Percentiles rank a stretch among this genome's conserved stretches.
Evolutionary conservation across 805 yeast genomes (phyloP).

Genomic region (Pichia ethanolica): DNA sequence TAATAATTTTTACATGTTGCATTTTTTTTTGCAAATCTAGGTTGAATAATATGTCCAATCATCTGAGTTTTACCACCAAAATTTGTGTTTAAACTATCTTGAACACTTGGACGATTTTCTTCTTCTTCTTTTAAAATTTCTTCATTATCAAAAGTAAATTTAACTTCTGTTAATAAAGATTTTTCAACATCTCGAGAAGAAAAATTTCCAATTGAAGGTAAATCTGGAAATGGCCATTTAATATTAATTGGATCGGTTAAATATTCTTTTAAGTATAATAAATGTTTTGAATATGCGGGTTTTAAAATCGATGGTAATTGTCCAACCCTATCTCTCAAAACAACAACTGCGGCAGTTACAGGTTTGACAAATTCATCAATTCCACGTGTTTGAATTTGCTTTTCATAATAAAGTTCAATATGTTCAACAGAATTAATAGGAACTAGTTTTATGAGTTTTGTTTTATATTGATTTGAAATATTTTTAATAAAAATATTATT

Average conservation of each 20-base stretch:
- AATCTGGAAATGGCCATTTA: conserved; percentile 76
- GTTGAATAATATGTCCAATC: conserved; percentile 28
- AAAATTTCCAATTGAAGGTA: conserved; percentile 55
- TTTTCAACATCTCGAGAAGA: conserved; percentile 72
- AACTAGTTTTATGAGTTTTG: conserved; percentile 53
- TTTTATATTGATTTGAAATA: conserved; percentile 11
- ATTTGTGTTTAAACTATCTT: conserved; percentile 12
- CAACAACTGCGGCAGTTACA: conserved; percentile 75
- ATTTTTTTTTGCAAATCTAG: conserved; percentile 18
- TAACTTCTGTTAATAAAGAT: conserved; percentile 67
- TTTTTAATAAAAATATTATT: conserved; percentile 14
- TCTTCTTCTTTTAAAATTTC: conserved; percentile 32
- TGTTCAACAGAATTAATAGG: conserved; percentile 84
- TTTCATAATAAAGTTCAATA: conserved; percentile 46
- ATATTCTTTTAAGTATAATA: conserved; percentile 58
- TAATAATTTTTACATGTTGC: conserved; percentile 36
- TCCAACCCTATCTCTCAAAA: conserved; percentile 76
- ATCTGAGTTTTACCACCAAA: conserved; percentile 19
- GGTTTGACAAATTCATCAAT: conserved; percentile 41
- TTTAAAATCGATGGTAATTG: conserved; percentile 70
- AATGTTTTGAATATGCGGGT: conserved; percentile 63
- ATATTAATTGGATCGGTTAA: conserved; percentile 28
- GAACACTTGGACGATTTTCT: conserved; percentile 10
- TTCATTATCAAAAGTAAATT: conserved; percentile 49
- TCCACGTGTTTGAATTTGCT: conserved; percentile 22